Evolutionary conservation across 345 rosid species (phyloP).

Genomic region (Arabis hirsuta): DNA sequence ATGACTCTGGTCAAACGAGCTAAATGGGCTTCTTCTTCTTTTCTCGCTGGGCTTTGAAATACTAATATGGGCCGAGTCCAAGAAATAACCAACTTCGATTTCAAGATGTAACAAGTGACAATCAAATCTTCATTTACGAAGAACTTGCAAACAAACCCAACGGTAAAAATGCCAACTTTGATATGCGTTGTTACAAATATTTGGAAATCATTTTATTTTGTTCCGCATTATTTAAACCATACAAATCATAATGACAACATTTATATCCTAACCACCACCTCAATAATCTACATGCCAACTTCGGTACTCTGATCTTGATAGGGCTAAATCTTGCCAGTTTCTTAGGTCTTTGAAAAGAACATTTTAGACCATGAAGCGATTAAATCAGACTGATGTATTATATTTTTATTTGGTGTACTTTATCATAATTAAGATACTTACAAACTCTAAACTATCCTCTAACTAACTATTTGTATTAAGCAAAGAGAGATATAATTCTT

Average conservation of each 20-base stretch:
- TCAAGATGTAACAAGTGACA: not conserved
- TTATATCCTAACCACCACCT: not conserved
- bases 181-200: not conserved
- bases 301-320: not conserved
- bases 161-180: not conserved
- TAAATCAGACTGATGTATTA: not conserved
- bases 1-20: not conserved
- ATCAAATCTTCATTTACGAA: not conserved
- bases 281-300: not conserved
- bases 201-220: too few species aligned
- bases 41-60: not conserved
- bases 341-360: not conserved
- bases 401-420: not conserved
- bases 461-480: too few species aligned
- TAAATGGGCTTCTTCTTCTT: not conserved
- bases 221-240: not conserved
- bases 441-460: too few species aligned
- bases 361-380: not conserved
- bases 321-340: not conserved
- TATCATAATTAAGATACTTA: too few species aligned
- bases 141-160: conserved; percentile 2
- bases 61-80: not conserved
- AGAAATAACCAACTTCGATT: not conserved
- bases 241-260: not conserved
- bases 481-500: too few species aligned